phyloP scores from a whole-genome alignment of 805 yeast genomes.

The Candida germanica region DNA sequence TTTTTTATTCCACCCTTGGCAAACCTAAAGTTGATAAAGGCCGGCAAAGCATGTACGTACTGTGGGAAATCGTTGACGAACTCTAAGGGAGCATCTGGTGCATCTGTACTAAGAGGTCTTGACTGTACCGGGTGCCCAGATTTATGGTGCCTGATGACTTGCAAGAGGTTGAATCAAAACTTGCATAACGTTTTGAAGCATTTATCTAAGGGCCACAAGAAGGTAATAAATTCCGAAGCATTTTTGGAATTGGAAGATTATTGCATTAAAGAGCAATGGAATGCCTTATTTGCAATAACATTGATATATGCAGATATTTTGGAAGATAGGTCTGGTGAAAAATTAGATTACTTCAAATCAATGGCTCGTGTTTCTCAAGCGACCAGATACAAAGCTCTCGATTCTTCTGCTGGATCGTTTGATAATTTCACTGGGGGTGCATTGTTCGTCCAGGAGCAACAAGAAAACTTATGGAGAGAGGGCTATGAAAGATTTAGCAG shows the following conservation, averaged over 20 bases:
- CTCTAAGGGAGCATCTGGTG: slow-evolving; percentile 17
- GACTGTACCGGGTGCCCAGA: slow-evolving; percentile 65
- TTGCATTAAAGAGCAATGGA: slow-evolving; percentile 65
- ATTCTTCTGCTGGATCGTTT: slow-evolving; percentile 52
- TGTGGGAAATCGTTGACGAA: slow-evolving; percentile 57
- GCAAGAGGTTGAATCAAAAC: slow-evolving; percentile 52
- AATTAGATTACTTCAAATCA: slow-evolving; percentile 49
- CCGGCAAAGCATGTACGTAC: slow-evolving; percentile 66
- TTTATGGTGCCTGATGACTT: slow-evolving; percentile 65
- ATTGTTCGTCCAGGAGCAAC: slow-evolving; percentile 52
- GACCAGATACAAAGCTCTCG: slow-evolving; percentile 55
- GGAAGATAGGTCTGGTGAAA: slow-evolving; percentile 40
- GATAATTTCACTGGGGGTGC: slow-evolving; percentile 54
- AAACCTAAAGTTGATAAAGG: slow-evolving; percentile 52
- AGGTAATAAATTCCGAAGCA: slow-evolving; percentile 39
- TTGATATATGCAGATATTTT: slow-evolving; percentile 48
- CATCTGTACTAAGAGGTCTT: slow-evolving; percentile 43
- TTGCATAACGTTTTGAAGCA: slow-evolving; percentile 60
- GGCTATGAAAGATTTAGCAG: slow-evolving; percentile 50
- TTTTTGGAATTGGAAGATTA: slow-evolving; percentile 59
- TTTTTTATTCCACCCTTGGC: slow-evolving; percentile 69
- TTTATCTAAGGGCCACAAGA: slow-evolving; percentile 34
- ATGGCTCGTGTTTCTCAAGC: slow-evolving; percentile 73
- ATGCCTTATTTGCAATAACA: slow-evolving; percentile 64
- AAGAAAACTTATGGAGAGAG: slow-evolving; percentile 55